Evolutionary conservation across 768 basidiomycete species (phyloP), one percentile per base, ranked within the genome.

Genomic region (Tubosaeta sp.): DNA sequence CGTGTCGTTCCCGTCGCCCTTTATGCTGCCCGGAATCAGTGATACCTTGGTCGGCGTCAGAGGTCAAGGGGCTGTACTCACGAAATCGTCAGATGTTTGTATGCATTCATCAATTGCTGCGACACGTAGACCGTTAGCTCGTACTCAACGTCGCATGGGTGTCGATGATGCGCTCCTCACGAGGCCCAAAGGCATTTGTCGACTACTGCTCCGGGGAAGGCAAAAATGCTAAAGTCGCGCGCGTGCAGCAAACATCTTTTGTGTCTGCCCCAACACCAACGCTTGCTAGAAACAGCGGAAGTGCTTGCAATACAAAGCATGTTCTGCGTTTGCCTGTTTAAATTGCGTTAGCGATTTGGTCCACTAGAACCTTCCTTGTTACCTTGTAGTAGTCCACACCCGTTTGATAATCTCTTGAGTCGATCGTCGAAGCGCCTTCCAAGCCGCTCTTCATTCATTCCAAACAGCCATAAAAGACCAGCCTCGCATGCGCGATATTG

Each of bases 351-450:
- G 57, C 43, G 3, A 43, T 27, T 44, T 42, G 30, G 42, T 49
- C 36, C 31, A n/a, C 50, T 39, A 16, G 24, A 47, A 48, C 31
- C 11, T 56, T 52, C 50, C 46, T 45, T 48, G 25, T 52, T 51
- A 62, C 89, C 83, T 98, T 98, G 78, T 88, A 92, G 69, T 97
- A 97, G 69, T 98, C 95, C 16, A 92, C 94, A 38, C 89, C 85
- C 10, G 96, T 90, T 4, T 86, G 82, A 70, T 98, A 98, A 65
- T 92, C 79, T 77, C 56, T 90, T 87, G 32, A 93, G 79, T 14
- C 73, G 75, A 60, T 93, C 89, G 40, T n/a, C n/a, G n/a, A n/a
- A 98, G 77, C 24, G 92, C 74, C 63, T 79, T 86, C 82, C 78
- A 80, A 14, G 87, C 88, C 9, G 81, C 77, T 78, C 69, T 92